Percentiles rank a stretch among this genome's conserved stretches.
phyloP scores from a whole-genome alignment of 2,329 filamentous ascomycete species.

The Parafenestella ontariensis region DNA sequence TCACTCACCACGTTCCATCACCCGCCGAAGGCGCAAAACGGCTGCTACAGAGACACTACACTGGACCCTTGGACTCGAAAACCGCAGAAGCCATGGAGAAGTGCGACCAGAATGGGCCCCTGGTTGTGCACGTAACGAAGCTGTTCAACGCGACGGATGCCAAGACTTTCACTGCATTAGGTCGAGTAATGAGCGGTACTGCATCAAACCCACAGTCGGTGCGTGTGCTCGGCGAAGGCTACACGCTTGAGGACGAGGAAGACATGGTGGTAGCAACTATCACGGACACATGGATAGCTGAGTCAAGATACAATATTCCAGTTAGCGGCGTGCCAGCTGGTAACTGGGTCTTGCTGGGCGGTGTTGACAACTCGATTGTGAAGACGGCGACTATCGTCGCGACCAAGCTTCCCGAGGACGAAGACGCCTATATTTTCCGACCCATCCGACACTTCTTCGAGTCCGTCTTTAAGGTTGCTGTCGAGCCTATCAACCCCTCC shows the following conservation, averaged over 20 bases:
- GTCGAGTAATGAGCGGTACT: conserved; percentile 90
- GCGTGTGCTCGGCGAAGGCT: conserved; percentile 91
- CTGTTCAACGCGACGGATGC: conserved; percentile 90
- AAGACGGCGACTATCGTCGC: conserved; percentile 93
- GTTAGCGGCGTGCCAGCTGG: conserved; percentile 92
- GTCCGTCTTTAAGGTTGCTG: conserved; percentile 95
- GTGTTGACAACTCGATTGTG: conserved; percentile 97
- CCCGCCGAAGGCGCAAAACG: conserved; percentile 78
- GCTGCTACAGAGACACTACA: conserved; percentile 87
- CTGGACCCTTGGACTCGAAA: conserved; percentile 83
- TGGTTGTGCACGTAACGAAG: conserved; percentile 93
- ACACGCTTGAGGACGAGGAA: conserved; percentile 96
- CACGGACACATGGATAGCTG: conserved; percentile 84
- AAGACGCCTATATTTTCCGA: conserved; percentile 94
- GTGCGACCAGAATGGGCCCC: conserved; percentile 87
- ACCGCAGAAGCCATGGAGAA: conserved; percentile 79
- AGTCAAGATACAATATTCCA: conserved; percentile 91
- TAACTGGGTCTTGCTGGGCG: conserved; percentile 89
- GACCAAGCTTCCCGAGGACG: conserved; percentile 79
- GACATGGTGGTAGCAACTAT: conserved; percentile 92
- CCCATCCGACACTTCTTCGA: conserved; percentile 95
- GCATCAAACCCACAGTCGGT: conserved; percentile 82
- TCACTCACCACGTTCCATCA: conserved; percentile 87
- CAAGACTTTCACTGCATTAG: conserved; percentile 88
- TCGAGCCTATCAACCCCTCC: conserved; percentile 97